phyloP scores from a whole-genome alignment of 371 early-diverging fungal genomes.

The Parasitella parasitica region DNA sequence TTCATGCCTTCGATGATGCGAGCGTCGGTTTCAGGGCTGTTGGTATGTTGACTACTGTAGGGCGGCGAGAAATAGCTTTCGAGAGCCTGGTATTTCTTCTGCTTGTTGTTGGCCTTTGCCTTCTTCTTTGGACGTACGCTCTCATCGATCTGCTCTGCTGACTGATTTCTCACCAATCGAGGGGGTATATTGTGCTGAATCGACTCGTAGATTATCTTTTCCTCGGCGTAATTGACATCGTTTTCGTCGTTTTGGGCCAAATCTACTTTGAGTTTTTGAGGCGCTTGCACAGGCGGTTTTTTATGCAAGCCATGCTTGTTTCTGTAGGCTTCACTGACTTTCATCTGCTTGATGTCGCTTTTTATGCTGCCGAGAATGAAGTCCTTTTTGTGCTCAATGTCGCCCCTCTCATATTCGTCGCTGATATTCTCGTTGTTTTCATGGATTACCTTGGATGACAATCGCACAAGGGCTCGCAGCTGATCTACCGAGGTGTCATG shows the following conservation, averaged over 20 bases:
- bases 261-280: slow-evolving; percentile 21
- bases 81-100: not conserved
- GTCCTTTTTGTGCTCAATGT: slow-evolving; percentile 36
- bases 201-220: not conserved
- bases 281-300: slow-evolving; percentile 28
- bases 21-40: not conserved
- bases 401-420: slow-evolving; percentile 13
- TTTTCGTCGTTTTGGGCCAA: slow-evolving; percentile 5
- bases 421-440: not conserved
- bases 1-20: slow-evolving; percentile 35
- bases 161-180: not conserved
- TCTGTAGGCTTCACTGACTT: slow-evolving; percentile 29
- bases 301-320: slow-evolving; percentile 48
- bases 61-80: not conserved
- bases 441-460: not conserved
- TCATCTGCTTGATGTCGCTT: slow-evolving; percentile 29
- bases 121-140: not conserved
- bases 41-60: not conserved
- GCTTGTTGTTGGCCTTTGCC: not conserved
- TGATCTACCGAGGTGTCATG: slow-evolving; percentile 25
- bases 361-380: slow-evolving; percentile 15
- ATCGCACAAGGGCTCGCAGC: slow-evolving; percentile 27
- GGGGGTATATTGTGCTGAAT: slow-evolving; percentile 1
- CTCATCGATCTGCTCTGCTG: not conserved
- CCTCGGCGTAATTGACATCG: not conserved